Evolutionary conservation across 768 basidiomycete genomes (phyloP).

Genomic region (Cyathus striatus): DNA sequence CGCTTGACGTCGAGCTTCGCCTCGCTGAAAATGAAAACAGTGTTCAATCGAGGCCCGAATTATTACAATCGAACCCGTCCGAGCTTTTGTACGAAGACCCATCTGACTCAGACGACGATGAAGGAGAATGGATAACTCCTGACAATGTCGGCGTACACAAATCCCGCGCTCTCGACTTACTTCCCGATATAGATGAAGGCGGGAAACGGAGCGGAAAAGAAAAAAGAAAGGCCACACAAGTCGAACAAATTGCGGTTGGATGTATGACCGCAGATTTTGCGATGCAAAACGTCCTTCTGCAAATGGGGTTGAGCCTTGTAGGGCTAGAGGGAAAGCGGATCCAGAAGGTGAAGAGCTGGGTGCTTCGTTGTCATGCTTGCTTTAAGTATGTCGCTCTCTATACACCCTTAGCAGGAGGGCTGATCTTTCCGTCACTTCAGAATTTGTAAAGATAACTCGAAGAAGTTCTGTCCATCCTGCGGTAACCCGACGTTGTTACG

Average conservation of each 20-base stretch:
- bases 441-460: conserved; percentile 91
- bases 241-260: conserved; percentile 55
- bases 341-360: conserved; percentile 90
- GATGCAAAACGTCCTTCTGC: conserved; percentile 95
- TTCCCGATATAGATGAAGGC: conserved; percentile 47
- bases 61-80: conserved; percentile 7
- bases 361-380: conserved; percentile 95
- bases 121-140: conserved; percentile 97
- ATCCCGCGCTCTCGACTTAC: conserved; percentile 77
- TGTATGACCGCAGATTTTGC: conserved; percentile 99
- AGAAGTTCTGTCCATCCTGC: conserved; percentile 97
- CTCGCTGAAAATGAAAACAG: conserved; percentile 21
- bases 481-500: conserved; percentile 89
- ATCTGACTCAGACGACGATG: conserved; percentile 73
- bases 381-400: conserved; percentile 80
- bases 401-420: neutral
- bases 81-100: conserved; percentile 67
- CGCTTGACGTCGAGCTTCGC: conserved; percentile 41
- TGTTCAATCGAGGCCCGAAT: conserved; percentile 3
- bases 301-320: conserved; percentile 89
- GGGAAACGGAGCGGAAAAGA: conserved; percentile 28
- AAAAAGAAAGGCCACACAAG: conserved; percentile 29
- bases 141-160: conserved; percentile 82
- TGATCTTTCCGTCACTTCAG: conserved; percentile 31
- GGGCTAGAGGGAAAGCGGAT: conserved; percentile 89